These are phyloP conservation scores for Pleurotus salmoneostramineus DNA, from an alignment of 768 basidiomycete species.

Conservation along the genomic window DNA sequence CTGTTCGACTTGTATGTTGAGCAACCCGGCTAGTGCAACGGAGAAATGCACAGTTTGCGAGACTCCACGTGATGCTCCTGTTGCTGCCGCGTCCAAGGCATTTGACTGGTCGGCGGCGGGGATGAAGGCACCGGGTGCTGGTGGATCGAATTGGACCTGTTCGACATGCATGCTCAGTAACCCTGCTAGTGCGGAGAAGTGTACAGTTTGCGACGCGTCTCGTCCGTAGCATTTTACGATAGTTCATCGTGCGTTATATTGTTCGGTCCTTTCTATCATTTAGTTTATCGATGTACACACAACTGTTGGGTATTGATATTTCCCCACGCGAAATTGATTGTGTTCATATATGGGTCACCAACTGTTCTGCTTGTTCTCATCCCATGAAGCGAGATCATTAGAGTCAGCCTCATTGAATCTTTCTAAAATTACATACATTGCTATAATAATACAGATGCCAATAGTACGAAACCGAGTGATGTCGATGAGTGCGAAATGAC, in stretches of 20 bases:
- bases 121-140: slow-evolving; percentile 37
- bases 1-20: slow-evolving; percentile 50
- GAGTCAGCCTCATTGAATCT: neutral
- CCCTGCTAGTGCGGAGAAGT: slow-evolving; percentile 42
- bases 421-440: neutral
- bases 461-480: neutral
- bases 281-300: neutral
- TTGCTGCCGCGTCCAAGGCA: neutral
- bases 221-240: slow-evolving; percentile 11
- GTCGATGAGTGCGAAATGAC: neutral
- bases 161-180: slow-evolving; percentile 48
- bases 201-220: slow-evolving; percentile 45
- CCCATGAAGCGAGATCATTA: too few species aligned
- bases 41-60: slow-evolving; percentile 54
- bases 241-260: neutral
- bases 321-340: too few species aligned
- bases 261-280: neutral
- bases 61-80: slow-evolving; percentile 19
- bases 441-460: neutral
- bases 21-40: slow-evolving; percentile 38
- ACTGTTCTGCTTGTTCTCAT: too few species aligned
- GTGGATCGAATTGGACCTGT: slow-evolving; percentile 51
- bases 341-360: too few species aligned
- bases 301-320: too few species aligned
- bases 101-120: slow-evolving; percentile 58